Percentiles rank a stretch among this genome's conserved stretches.
These are phyloP conservation scores for Seminavis robusta DNA, from an alignment of 108 stramenopile genomes.

Conservation along the genomic window DNA sequence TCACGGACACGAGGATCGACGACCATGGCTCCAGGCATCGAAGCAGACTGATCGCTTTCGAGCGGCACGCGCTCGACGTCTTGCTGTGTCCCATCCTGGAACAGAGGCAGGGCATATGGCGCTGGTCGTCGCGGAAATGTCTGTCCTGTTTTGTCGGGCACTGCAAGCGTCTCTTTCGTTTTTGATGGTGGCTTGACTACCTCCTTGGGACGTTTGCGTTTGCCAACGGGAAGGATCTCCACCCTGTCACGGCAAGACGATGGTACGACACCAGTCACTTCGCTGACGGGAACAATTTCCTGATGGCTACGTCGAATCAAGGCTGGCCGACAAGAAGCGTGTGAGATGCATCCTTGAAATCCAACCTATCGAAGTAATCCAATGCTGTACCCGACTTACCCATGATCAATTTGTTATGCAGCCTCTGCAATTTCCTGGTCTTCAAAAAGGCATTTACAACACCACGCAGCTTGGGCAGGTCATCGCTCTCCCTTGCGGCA, in stretches of 20 bases:
- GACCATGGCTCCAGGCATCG: slow-evolving; percentile 60
- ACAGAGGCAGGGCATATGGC: too few species aligned
- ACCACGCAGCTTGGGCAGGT: slow-evolving; percentile 18
- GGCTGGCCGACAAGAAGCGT: background rate
- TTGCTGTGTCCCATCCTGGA: too few species aligned
- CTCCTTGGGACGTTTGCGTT: too few species aligned
- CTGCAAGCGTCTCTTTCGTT: too few species aligned
- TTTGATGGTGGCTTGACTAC: too few species aligned
- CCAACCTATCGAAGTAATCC: background rate
- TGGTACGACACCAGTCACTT: slow-evolving; percentile 11
- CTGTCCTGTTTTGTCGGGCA: too few species aligned
- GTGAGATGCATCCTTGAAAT: background rate
- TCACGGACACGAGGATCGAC: slow-evolving; percentile 58
- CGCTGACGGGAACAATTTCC: slow-evolving; percentile 4
- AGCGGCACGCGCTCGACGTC: too few species aligned
- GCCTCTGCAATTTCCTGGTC: slow-evolving; percentile 50
- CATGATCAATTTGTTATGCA: slow-evolving; percentile 75
- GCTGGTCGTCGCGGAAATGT: too few species aligned
- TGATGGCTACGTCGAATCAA: slow-evolving; percentile 15
- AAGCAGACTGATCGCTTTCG: slow-evolving; percentile 29
- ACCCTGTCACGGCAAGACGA: slow-evolving; percentile 7
- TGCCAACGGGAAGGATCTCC: too few species aligned
- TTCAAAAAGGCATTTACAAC: slow-evolving; percentile 52
- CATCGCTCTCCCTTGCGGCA: slow-evolving; percentile 16
- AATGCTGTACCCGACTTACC: slow-evolving; percentile 29